A percentile compares a stretch with the other conserved stretches of the same genome.
Conservation (phyloP, 2,329 filamentous ascomycete species). For the Pseudocercospora ulei region DNA sequence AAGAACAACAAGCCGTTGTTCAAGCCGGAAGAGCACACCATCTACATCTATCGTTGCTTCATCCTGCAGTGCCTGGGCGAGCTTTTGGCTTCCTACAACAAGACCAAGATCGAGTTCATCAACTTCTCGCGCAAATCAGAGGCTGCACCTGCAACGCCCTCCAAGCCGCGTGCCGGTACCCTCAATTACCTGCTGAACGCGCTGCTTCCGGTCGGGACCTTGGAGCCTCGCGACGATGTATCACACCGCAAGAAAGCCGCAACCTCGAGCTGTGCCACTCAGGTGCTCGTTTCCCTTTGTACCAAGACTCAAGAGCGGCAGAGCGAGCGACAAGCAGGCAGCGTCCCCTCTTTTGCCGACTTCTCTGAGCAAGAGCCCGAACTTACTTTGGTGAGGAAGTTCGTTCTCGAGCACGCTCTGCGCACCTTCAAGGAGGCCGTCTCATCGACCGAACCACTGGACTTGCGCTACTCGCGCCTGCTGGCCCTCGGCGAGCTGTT, state of each 20-base stretch:
- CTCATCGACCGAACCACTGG: constrained; percentile 65
- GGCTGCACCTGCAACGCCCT: constrained; percentile 71
- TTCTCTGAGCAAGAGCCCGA: constrained; percentile 67
- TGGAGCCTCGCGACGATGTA: constrained; percentile 63
- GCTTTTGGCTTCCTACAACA: constrained; percentile 80
- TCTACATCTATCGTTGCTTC: constrained; percentile 94
- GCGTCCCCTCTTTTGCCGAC: constrained; percentile 21
- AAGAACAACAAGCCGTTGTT: constrained; percentile 64
- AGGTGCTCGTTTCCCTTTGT: constrained; percentile 75
- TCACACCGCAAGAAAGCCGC: constrained; percentile 72
- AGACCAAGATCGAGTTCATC: constrained; percentile 96
- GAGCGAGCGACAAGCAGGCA: constrained; percentile 25
- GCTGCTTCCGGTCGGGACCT: constrained; percentile 57
- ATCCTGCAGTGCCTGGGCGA: constrained; percentile 85
- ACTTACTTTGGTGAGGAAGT: constrained; percentile 83
- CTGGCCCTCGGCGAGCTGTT: constrained; percentile 84
- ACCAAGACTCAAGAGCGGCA: constrained; percentile 75
- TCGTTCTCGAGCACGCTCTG: constrained; percentile 85
- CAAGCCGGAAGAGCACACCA: constrained; percentile 86
- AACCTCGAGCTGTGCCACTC: constrained; percentile 77
- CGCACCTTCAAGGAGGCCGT: constrained; percentile 86
- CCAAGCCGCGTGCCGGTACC: constrained; percentile 85
- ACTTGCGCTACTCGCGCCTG: constrained; percentile 78
- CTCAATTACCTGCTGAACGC: constrained; percentile 87
- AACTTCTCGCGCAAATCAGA: constrained; percentile 93